A percentile compares a stretch with the other conserved stretches of the same genome.
Evolutionary conservation across 164 flowering plant genomes (phyloP).

Genomic region (Akebia trifoliata): DNA sequence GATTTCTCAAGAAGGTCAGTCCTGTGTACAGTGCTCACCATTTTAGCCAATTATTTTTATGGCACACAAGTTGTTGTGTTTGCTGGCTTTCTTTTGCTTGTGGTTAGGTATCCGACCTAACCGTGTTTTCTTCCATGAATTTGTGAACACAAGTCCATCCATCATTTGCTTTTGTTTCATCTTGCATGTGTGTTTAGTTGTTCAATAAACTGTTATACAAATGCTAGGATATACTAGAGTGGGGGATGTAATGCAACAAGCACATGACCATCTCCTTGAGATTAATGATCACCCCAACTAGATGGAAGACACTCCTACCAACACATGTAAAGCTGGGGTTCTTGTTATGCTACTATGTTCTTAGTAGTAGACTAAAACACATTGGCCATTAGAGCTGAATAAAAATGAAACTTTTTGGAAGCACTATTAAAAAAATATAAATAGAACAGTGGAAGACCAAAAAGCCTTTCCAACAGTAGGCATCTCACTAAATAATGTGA

Average conservation of each 20-base stretch:
- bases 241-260: background rate
- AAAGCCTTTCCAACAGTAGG: no score
- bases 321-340: no score
- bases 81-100: background rate
- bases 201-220: background rate
- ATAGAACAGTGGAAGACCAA: no score
- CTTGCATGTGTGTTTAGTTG: background rate
- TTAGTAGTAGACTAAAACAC: no score
- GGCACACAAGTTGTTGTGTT: background rate
- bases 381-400: no score
- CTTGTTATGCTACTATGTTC: no score
- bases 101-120: background rate
- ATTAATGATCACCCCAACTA: background rate
- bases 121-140: conserved; percentile 2
- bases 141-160: background rate
- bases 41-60: background rate
- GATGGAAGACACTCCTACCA: background rate
- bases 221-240: background rate
- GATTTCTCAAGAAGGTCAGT: conserved; percentile 57
- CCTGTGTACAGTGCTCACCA: conserved; percentile 1
- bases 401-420: no score
- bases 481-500: no score
- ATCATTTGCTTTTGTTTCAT: background rate
- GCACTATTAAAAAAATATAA: no score
- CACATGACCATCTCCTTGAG: background rate